Conservation (phyloP, 78 protist genomes). For the Chrysochromulina parva region DNA sequence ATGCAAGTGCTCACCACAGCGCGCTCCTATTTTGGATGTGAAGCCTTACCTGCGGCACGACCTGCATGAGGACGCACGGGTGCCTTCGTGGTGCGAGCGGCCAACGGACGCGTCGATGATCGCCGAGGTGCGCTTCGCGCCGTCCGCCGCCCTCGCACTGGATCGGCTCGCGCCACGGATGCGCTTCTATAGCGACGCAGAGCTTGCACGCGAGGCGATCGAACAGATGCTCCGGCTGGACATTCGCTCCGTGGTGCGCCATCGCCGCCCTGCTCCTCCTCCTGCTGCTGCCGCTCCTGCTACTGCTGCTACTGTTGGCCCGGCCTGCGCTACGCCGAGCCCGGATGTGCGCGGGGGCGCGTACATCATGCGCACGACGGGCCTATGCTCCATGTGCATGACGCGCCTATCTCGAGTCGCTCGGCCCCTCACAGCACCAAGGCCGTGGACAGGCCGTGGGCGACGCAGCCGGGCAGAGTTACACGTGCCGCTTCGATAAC, state of each 20-base stretch:
- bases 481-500: background rate
- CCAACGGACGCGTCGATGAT: background rate
- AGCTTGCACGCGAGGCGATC: background rate
- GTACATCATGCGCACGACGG: too few species aligned
- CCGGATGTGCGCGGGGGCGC: too few species aligned
- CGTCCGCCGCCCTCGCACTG: background rate
- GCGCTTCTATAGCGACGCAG: background rate
- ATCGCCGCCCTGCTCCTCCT: too few species aligned
- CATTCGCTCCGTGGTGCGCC: conserved; percentile 14
- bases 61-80: background rate
- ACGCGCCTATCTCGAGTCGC: too few species aligned
- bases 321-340: too few species aligned
- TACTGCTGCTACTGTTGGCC: too few species aligned
- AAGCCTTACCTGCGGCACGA: background rate
- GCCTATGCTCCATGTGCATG: too few species aligned
- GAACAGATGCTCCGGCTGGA: background rate
- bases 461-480: background rate
- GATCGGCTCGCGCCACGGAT: background rate
- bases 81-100: background rate
- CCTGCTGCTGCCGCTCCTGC: too few species aligned
- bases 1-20: background rate
- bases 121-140: background rate
- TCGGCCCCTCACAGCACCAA: too few species aligned
- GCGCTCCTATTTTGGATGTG: background rate
- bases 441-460: background rate